Conservation (phyloP, 495 filamentous ascomycete genomes). For the Beverwykella pulmonaria region DNA sequence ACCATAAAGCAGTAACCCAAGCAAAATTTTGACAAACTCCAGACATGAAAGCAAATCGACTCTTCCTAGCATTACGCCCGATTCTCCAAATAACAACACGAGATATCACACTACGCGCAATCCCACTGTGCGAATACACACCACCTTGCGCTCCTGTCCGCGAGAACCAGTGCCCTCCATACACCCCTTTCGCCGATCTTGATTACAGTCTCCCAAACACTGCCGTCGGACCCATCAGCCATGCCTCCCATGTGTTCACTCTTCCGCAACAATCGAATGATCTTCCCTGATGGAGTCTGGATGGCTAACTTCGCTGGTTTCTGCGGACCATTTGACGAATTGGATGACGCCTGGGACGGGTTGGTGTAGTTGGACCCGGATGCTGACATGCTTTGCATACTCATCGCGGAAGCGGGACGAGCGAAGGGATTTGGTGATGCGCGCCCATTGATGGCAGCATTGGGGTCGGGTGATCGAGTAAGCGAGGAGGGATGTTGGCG, state of each 20-base stretch:
- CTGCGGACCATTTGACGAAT: slow-evolving; percentile 31
- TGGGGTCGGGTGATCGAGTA: slow-evolving; percentile 54
- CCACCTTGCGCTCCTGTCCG: slow-evolving; percentile 94
- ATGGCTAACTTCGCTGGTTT: slow-evolving; percentile 97
- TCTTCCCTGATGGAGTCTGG: slow-evolving; percentile 93
- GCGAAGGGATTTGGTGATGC: slow-evolving; percentile 70
- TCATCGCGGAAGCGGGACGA: slow-evolving; percentile 79
- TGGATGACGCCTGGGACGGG: slow-evolving; percentile 19
- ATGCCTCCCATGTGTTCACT: slow-evolving; percentile 60
- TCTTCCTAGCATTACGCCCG: too few species aligned
- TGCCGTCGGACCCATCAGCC: slow-evolving; percentile 65
- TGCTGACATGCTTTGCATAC: slow-evolving; percentile 70
- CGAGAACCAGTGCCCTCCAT: slow-evolving; percentile 92
- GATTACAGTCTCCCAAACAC: slow-evolving; percentile 95
- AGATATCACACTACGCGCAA: slow-evolving; percentile 50
- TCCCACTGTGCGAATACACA: slow-evolving; percentile 99
- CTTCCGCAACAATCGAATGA: slow-evolving; percentile 85
- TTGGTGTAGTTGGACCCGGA: slow-evolving; percentile 58
- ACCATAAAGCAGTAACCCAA: neutral
- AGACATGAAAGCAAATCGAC: neutral
- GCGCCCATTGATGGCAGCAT: slow-evolving; percentile 42
- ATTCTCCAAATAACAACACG: neutral
- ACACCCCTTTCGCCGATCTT: slow-evolving; percentile 90
- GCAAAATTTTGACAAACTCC: neutral
- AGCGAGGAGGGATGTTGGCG: slow-evolving; percentile 83